Conservation (phyloP, 352 stramenopile genomes). For the Peronospora farinosa region DNA sequence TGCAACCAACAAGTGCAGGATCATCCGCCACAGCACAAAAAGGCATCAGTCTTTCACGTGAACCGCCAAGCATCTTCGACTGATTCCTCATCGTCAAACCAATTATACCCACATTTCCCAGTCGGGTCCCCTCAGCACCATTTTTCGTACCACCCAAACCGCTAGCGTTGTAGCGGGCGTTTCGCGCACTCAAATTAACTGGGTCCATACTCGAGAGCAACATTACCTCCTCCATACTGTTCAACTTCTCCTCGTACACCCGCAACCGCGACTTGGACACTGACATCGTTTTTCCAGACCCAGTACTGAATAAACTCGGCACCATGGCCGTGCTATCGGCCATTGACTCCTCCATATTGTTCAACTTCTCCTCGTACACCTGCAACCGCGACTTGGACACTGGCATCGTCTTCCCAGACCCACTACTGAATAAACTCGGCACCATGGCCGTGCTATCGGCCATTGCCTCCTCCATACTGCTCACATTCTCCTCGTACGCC, state of each 20-base stretch:
- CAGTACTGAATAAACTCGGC: slow-evolving; percentile 20
- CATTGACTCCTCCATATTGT: slow-evolving; percentile 9
- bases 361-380: slow-evolving; percentile 15
- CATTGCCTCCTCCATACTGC: slow-evolving; percentile 9
- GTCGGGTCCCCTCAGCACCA: not conserved
- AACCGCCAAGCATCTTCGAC: not conserved
- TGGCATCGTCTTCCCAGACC: slow-evolving; percentile 11
- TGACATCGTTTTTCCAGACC: slow-evolving; percentile 13
- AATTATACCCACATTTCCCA: not conserved
- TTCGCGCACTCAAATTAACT: not conserved
- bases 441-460: slow-evolving; percentile 17
- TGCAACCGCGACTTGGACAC: slow-evolving; percentile 15
- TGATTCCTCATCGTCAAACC: not conserved
- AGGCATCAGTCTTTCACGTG: not conserved
- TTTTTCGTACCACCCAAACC: not conserved
- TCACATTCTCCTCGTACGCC: slow-evolving; percentile 15
- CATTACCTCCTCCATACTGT: slow-evolving; percentile 1
- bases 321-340: slow-evolving; percentile 17
- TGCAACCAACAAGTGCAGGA: not conserved
- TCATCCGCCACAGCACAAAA: not conserved
- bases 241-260: slow-evolving; percentile 15
- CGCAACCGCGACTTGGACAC: slow-evolving; percentile 16
- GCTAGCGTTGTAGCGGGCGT: not conserved
- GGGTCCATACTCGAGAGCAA: not conserved
- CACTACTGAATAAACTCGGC: slow-evolving; percentile 18